Conservation (phyloP, 805 yeast genomes). For the Ogataea minuta region DNA sequence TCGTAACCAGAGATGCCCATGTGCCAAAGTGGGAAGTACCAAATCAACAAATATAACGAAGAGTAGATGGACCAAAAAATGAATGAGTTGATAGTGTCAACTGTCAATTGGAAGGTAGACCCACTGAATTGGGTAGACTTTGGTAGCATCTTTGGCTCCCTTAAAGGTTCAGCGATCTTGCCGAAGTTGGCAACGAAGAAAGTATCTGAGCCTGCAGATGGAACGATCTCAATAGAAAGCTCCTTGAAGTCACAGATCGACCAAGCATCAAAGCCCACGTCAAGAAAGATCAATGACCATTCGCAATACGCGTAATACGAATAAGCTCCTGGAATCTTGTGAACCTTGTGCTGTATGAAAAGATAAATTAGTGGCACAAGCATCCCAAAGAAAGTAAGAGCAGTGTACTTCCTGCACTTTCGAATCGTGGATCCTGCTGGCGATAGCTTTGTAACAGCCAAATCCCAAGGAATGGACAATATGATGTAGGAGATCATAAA, state of each 20-base stretch:
- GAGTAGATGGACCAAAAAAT: slow-evolving; percentile 85
- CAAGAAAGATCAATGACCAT: slow-evolving; percentile 85
- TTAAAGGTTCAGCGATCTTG: neutral
- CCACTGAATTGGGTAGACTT: slow-evolving; percentile 21
- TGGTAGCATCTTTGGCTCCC: slow-evolving; percentile 17
- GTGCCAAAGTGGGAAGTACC: slow-evolving; percentile 98
- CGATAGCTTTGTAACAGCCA: slow-evolving; percentile 52
- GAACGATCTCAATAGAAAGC: slow-evolving; percentile 47
- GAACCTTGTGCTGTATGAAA: slow-evolving; percentile 91
- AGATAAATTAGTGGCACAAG: slow-evolving; percentile 81
- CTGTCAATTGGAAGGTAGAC: slow-evolving; percentile 37
- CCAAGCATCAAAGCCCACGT: slow-evolving; percentile 82
- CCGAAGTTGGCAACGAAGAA: slow-evolving; percentile 27
- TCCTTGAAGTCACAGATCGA: slow-evolving; percentile 66
- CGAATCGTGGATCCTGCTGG: slow-evolving; percentile 47
- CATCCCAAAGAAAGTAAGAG: slow-evolving; percentile 63
- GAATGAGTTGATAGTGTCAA: slow-evolving; percentile 60
- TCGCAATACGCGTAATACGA: slow-evolving; percentile 92
- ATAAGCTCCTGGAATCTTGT: slow-evolving; percentile 87
- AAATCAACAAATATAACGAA: slow-evolving; percentile 78
- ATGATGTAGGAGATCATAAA: slow-evolving; percentile 91
- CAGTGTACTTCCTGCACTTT: slow-evolving; percentile 50
- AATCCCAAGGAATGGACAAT: slow-evolving; percentile 89
- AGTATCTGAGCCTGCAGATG: slow-evolving; percentile 23
- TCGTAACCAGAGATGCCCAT: slow-evolving; percentile 98